Conservation (phyloP, 2,329 filamentous ascomycete genomes). For the Aspergillus ochraceus region DNA sequence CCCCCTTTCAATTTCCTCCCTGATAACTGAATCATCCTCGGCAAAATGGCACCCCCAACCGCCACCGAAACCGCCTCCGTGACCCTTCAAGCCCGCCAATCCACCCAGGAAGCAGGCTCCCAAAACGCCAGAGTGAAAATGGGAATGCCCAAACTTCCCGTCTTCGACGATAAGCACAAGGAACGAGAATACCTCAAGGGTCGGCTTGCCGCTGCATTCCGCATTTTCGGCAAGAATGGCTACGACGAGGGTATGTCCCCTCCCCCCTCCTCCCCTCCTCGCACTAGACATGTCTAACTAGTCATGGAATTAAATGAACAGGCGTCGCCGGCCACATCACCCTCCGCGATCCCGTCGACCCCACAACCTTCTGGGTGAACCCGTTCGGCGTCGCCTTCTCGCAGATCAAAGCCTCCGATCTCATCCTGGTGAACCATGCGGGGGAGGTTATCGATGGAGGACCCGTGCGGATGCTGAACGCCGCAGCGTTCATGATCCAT, state of each 20-base stretch:
- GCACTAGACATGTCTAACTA: background rate
- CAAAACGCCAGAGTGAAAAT: conserved; percentile 34
- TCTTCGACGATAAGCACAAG: conserved; percentile 44
- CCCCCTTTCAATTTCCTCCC: too few relatives aligned
- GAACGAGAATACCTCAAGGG: conserved; percentile 57
- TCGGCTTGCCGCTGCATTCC: conserved; percentile 56
- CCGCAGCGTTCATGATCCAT: conserved; percentile 54
- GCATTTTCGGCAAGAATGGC: conserved; percentile 59
- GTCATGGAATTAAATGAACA: conserved; percentile 1
- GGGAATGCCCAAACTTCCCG: conserved; percentile 34
- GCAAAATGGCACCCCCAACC: conserved; percentile 30
- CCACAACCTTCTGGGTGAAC: conserved; percentile 65
- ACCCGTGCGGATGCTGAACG: conserved; percentile 46
- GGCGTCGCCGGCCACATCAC: conserved; percentile 66
- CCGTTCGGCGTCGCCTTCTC: conserved; percentile 65
- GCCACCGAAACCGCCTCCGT: conserved; percentile 24
- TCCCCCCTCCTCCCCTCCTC: background rate
- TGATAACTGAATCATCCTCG: too few relatives aligned
- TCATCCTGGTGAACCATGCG: conserved; percentile 65
- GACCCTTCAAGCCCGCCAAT: conserved; percentile 20
- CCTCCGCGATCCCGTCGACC: conserved; percentile 60
- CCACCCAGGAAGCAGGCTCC: conserved; percentile 23
- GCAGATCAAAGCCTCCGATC: conserved; percentile 62
- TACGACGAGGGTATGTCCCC: conserved; percentile 49
- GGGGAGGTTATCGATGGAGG: conserved; percentile 66